These are phyloP conservation scores for Ophiosphaerella narmari DNA, from an alignment of 2,329 filamentous ascomycete species.

Conservation along the genomic window DNA sequence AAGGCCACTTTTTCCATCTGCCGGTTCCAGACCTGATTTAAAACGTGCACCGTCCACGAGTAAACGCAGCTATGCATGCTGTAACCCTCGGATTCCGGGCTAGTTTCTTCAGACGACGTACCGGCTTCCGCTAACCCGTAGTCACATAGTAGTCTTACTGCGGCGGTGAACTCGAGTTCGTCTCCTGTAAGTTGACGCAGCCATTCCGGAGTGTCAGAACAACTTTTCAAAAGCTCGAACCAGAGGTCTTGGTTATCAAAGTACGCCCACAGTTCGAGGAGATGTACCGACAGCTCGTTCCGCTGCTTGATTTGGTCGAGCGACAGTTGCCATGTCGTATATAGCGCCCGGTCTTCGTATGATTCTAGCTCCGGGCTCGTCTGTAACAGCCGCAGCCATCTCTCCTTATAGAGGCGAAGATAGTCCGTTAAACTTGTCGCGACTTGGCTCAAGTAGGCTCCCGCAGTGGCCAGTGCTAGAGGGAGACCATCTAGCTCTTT, in stretches of 20 bases:
- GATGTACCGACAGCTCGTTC: slow-evolving; percentile 1
- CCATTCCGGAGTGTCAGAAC: slow-evolving; percentile 24
- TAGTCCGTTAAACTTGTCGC: slow-evolving; percentile 18
- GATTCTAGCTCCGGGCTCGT: slow-evolving; percentile 17
- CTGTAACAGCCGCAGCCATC: slow-evolving; percentile 25
- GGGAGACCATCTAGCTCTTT: slow-evolving; percentile 9
- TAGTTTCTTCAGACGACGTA: slow-evolving; percentile 1
- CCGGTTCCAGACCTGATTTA: slow-evolving; percentile 27
- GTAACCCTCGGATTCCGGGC: slow-evolving; percentile 29
- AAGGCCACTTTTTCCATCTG: slow-evolving; percentile 17
- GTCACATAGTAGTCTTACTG: slow-evolving; percentile 34
- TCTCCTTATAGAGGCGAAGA: slow-evolving; percentile 42
- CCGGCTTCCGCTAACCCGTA: slow-evolving; percentile 37
- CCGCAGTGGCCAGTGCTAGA: slow-evolving; percentile 6
- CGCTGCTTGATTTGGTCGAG: slow-evolving; percentile 8
- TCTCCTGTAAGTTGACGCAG: slow-evolving; percentile 24
- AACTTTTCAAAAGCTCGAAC: slow-evolving; percentile 47
- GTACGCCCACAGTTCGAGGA: slow-evolving; percentile 14
- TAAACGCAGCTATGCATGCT: slow-evolving; percentile 45
- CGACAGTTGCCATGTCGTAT: slow-evolving; percentile 11
- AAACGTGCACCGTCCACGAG: slow-evolving; percentile 33
- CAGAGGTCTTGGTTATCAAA: slow-evolving; percentile 49
- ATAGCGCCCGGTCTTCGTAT: slow-evolving; percentile 24
- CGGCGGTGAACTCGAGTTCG: slow-evolving; percentile 23
- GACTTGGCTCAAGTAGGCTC: slow-evolving; percentile 3